These are phyloP conservation scores for Solanum tacnaense DNA, from an alignment of 257 asterid genomes.

Conservation along the genomic window DNA sequence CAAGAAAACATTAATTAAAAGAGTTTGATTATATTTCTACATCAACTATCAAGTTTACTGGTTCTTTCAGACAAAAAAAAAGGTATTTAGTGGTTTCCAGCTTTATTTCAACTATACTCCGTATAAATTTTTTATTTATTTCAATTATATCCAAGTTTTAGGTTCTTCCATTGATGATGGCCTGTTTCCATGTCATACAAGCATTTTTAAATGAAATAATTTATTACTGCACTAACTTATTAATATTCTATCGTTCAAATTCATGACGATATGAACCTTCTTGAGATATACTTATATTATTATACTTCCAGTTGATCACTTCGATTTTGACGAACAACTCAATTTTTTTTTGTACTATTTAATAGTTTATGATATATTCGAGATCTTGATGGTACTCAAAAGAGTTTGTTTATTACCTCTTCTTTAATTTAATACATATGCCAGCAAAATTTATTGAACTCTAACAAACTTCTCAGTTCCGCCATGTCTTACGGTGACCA, in stretches of 20 bases:
- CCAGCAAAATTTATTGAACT: not conserved
- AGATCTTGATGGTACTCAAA: not conserved
- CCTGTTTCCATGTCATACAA: not conserved
- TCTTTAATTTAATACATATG: not conserved
- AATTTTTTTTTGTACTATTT: not conserved
- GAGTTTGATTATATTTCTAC: not conserved
- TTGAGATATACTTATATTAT: too few relatives aligned
- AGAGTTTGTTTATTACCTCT: not conserved
- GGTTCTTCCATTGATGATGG: not conserved
- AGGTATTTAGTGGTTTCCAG: not conserved
- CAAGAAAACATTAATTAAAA: not conserved
- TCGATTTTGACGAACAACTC: not conserved
- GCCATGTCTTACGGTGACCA: constrained; percentile 11
- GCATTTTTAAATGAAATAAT: not conserved
- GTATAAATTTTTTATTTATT: too few relatives aligned
- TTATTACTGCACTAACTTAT: not conserved
- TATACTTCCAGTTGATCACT: not conserved
- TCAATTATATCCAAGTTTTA: not conserved
- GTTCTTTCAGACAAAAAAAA: not conserved
- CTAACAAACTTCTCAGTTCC: not conserved
- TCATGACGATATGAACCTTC: too few relatives aligned
- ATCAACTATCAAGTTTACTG: not conserved
- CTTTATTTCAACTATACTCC: not conserved
- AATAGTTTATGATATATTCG: not conserved
- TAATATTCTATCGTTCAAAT: too few relatives aligned